These are phyloP conservation scores for Lasiodiplodia sp. DNA, from an alignment of 2,329 filamentous ascomycete genomes.

Conservation along the genomic window DNA sequence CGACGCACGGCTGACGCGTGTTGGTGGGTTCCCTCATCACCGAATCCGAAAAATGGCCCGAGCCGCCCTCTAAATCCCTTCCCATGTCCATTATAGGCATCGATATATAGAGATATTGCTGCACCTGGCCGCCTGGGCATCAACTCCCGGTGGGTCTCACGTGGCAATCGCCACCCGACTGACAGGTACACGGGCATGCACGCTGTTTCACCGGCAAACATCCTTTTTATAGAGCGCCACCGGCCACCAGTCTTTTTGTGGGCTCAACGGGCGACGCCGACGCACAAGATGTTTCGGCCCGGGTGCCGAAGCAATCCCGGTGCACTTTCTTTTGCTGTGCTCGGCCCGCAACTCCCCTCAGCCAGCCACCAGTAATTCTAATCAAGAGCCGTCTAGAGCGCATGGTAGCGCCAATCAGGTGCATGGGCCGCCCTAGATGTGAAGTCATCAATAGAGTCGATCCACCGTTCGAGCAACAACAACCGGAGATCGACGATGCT, in stretches of 20 bases:
- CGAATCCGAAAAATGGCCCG: slow-evolving; percentile 6
- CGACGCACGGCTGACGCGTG: slow-evolving; percentile 6
- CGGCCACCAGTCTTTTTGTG: not conserved
- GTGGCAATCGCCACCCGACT: not conserved
- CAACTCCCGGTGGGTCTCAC: not conserved
- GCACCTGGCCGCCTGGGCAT: not conserved
- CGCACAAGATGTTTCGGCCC: not conserved
- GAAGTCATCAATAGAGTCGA: no score
- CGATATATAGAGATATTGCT: not conserved
- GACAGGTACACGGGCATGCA: not conserved
- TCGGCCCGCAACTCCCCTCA: not conserved
- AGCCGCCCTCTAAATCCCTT: not conserved
- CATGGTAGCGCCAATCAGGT: no score
- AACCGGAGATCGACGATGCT: no score
- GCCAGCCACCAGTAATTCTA: no score
- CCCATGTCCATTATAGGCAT: not conserved
- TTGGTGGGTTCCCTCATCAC: not conserved
- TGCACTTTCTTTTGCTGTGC: not conserved
- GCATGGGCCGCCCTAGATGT: no score
- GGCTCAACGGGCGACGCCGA: not conserved
- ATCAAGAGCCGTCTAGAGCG: no score
- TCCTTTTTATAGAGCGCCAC: not conserved
- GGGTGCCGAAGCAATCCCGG: not conserved
- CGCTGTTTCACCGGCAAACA: not conserved
- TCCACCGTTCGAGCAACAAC: no score